Base-by-base conservation (phyloP, 169 alveolate genomes). In the Eimeria maxima region DNA sequence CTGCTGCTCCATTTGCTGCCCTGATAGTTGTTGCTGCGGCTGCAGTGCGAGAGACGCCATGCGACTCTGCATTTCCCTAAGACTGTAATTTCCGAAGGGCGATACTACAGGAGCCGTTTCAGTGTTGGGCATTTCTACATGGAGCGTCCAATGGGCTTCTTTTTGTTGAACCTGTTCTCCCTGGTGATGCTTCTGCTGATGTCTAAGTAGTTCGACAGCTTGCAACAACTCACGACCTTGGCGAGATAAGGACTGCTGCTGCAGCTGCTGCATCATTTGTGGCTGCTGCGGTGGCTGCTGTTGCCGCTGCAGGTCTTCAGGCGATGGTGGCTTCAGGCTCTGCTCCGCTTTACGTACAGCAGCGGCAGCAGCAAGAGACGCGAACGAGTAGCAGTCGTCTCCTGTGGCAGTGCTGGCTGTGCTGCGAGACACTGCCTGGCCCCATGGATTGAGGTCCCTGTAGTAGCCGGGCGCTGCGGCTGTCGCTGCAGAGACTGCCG, bases 361-460 rank as follows among this genome's bases (percentile, higher is more conserved):
- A 16, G 94, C 94, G 38, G 94, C 94, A 63, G 94, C 94, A 65
- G 83, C 83, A 44, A 87, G 94, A 13, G 94, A 87, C 2, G 94
- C 94, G 74, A 87, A 63, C 3, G 94, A 42, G 45, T 87, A 87
- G 78, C 94, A 60, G 78, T 87, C 94, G 65, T 87, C 94, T 38
- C 94, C 94, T 60, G 94, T 87, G 67, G 94, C 94, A 10, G 94
- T 87, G 67, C 94, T 87, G 69, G 94, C 94, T 87, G 94, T 87
- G 94, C 94, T 87, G 13, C 94, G 94, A 33, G 94, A 87, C 27
- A 87, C 94, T 4, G 94, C 94, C 45, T 87, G 94, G 50, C 94
- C 83, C 94, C 94, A 87, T 5, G 94, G 65, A 67, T 63, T 87
- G 13, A 87, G 81, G 60, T 87, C 94, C 53, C 94, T 87, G 83